A percentile compares a stretch with the other conserved stretches of the same genome.
phyloP scores from a whole-genome alignment of 208 protist genomes.

The Trypanosoma scelopori region DNA sequence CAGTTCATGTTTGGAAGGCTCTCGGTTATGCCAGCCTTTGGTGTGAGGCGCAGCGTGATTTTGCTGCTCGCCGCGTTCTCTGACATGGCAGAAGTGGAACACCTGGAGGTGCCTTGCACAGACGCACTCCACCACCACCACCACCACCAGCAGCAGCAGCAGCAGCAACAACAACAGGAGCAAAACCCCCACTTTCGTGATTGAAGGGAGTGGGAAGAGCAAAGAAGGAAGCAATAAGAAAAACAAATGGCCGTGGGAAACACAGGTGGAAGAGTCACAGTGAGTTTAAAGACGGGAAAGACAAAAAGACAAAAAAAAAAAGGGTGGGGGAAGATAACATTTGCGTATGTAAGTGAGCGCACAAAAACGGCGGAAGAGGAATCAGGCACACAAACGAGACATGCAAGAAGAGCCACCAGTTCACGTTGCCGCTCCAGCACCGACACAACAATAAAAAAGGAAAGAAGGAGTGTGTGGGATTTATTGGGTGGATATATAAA shows the following conservation, averaged over 20 bases:
- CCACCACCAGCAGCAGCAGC: neutral
- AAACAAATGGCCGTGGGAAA: too few relatives aligned
- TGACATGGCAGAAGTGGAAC: neutral
- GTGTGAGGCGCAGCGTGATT: conserved; percentile 52
- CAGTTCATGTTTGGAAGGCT: conserved; percentile 48
- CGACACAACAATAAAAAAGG: conserved; percentile 27
- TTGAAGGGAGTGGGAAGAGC: too few relatives aligned
- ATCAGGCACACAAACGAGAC: neutral
- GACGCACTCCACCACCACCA: neutral
- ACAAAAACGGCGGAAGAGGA: neutral
- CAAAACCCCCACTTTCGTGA: too few relatives aligned
- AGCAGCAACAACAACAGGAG: too few relatives aligned
- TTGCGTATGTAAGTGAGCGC: conserved; percentile 1
- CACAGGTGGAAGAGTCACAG: too few relatives aligned
- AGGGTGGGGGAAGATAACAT: conserved; percentile 13
- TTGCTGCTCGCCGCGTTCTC: conserved; percentile 30
- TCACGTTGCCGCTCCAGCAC: too few relatives aligned
- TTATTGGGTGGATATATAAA: too few relatives aligned
- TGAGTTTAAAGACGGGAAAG: too few relatives aligned
- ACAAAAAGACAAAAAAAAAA: conserved; percentile 15
- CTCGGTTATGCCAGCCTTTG: conserved; percentile 33
- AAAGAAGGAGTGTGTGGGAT: conserved; percentile 6
- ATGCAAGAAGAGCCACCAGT: too few relatives aligned
- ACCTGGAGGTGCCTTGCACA: neutral
- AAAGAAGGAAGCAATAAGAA: too few relatives aligned